Base-by-base conservation (phyloP, 805 yeast species). In the Metschnikowia shivogae region DNA sequence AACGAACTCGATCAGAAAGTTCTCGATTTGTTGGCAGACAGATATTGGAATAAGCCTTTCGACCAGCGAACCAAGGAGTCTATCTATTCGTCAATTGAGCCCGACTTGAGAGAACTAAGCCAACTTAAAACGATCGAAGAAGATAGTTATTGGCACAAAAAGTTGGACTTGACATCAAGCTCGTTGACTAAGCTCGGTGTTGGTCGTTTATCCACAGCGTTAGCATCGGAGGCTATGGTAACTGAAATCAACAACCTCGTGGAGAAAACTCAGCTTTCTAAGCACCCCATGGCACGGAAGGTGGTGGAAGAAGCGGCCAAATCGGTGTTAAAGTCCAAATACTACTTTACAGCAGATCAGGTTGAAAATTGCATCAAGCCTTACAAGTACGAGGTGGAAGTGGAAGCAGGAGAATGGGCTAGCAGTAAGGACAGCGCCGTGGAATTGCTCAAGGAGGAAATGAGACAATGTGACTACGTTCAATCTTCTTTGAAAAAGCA, bases 321-420 rank as follows among this genome's bases (percentile, higher is more conserved):
- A 28, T 72, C 82, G 20, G 96, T 93, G 6, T 71, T 93, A 50
- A 82, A 82, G 51, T 69, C 86, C 24, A 81, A 92, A 52, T 93
- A 78, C 61, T 87, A 82, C 52, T 84, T 96, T 1, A 92, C 99
- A 0, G 95, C 99, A 0, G 99, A 95, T 63, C 99, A 93, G 63
- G 98, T 93, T 6, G 99, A 93, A 59, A 93, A 95, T 64, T 90
- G 98, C 68, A 92, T 93, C 58, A 93, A 93, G 63, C 99, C 99
- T 2, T 93, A 85, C 70, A 93, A 93, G 68, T 93, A 92, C 63
- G 99, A 93, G 60, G 90, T 93, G 48, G 99, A 93, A 59, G 80
- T 93, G 39, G 98, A 93, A 60, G 96, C 90, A 55, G 75, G 97
- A 33, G 99, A 93, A 63, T 93, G 99, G 99, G 67, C 71, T 27